Evolutionary conservation across 1,284 basidiomycete species (phyloP), one percentile per base, ranked within the genome.

Genomic region (Ustilago bromivora): DNA sequence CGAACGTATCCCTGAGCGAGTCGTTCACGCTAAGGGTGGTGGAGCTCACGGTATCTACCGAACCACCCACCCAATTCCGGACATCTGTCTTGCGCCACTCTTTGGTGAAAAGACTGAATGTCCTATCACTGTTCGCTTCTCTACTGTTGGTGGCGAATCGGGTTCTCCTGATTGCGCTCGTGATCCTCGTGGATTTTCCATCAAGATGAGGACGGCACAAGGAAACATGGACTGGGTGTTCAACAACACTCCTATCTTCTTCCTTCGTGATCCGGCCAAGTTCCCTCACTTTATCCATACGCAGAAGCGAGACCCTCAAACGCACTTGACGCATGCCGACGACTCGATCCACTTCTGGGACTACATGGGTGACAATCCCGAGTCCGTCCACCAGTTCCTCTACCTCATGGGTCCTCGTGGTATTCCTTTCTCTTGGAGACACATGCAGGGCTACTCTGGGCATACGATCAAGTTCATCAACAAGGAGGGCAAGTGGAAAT

Each of bases 1-100:
- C 4, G 83, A 85, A 66, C 78, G 83, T n/a, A 84, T 85, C 54
- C 83, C 83, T 35, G 83, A 85, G 61, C 79, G 83, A 7, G 80
- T 85, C 28, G 81, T 83, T 40, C 81, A 82, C 47, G 81, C 81
- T 57, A 81, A 81, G 65, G 82, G 81, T 9, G 79, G 67, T 12
- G 81, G 81, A 41, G 82, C 82, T 11, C 82, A 83, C 56, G 81
- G 82, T 19, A 46, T 66, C 43, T 82, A 76, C 60, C 62, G 66
- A 17, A 68, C 74, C 55, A 83, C 82, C 8, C 71, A 81, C 54
- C 68, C 71, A 11, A 81, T 81, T 69, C 70, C 76, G 10, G 63
- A 79, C 31, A 46, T 81, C 17, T 71, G 66, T 43, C 31, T 66
- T 4, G 77, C 79, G 55, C 54, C 69, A 34, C 51, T 81, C 35